Evolutionary conservation across 345 rosid genomes (phyloP).

Genomic region (Linum lewisii): DNA sequence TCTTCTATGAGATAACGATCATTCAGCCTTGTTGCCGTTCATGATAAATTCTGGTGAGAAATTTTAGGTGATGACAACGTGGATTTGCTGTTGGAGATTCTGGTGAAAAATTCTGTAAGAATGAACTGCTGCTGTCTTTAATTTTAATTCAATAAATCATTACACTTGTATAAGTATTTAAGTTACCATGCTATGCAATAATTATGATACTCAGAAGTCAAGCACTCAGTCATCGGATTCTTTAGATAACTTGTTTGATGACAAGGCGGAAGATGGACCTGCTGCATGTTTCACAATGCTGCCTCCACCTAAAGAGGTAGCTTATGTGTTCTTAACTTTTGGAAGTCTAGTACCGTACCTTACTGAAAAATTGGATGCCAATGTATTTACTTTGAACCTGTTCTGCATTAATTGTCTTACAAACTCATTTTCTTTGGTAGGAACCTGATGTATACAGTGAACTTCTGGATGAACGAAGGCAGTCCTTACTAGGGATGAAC

Average conservation of each 20-base stretch:
- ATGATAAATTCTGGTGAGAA: no score
- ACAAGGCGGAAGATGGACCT: constrained; percentile 25
- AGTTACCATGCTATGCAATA: constrained; percentile 15
- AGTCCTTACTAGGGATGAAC: constrained; percentile 55
- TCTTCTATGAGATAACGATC: no score
- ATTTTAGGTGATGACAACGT: constrained; percentile 55
- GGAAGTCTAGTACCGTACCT: not conserved
- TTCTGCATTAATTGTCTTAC: not conserved
- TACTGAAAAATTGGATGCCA: not conserved
- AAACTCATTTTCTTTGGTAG: constrained; percentile 25
- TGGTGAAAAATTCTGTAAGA: not conserved
- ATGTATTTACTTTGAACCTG: not conserved
- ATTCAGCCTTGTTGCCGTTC: no score
- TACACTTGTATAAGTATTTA: not conserved
- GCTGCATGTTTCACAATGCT: constrained; percentile 18
- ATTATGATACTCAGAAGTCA: constrained; percentile 26
- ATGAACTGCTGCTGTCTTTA: not conserved
- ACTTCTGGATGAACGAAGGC: constrained; percentile 36
- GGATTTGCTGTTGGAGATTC: constrained; percentile 27
- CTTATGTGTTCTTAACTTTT: not conserved
- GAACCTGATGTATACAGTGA: constrained; percentile 49
- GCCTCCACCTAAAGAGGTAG: constrained; percentile 47
- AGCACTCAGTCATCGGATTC: constrained; percentile 29
- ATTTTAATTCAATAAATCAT: no score
- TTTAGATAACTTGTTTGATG: constrained; percentile 28